A percentile compares a stretch with the other conserved stretches of the same genome.
Conservation (phyloP, 2,329 filamentous ascomycete species). For the Ascochyta rabiei region DNA sequence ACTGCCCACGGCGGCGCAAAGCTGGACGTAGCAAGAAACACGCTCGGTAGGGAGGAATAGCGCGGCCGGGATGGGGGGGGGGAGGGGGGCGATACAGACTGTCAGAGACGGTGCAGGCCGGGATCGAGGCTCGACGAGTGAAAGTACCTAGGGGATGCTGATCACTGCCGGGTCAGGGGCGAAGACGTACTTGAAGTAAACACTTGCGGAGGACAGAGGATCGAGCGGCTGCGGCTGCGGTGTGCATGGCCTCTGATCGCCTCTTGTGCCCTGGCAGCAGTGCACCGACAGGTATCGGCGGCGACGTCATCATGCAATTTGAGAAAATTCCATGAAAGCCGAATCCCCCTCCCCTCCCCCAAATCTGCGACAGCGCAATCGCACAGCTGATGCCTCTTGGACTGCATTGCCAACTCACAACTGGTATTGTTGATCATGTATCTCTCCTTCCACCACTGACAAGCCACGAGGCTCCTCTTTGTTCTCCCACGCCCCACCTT, state of each 20-base stretch:
- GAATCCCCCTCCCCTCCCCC: no score
- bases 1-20: constrained; percentile 6
- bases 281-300: constrained; percentile 10
- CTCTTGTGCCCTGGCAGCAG: constrained; percentile 14
- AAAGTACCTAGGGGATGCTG: constrained; percentile 25
- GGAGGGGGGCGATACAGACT: constrained; percentile 25
- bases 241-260: constrained; percentile 8
- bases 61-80: constrained; percentile 25
- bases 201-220: constrained; percentile 20
- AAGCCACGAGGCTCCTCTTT: background rate
- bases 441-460: background rate
- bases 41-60: constrained; percentile 27
- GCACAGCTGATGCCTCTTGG: constrained; percentile 3
- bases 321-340: constrained; percentile 14
- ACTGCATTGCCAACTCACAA: constrained; percentile 15
- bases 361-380: constrained; percentile 12
- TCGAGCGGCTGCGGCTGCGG: constrained; percentile 17
- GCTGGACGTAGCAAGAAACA: constrained; percentile 18
- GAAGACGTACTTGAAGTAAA: constrained; percentile 17
- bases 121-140: constrained; percentile 26
- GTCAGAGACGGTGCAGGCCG: constrained; percentile 19
- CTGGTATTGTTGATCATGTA: constrained; percentile 9
- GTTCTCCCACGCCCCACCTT: constrained; percentile 5
- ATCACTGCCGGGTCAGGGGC: constrained; percentile 36
- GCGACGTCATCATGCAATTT: constrained; percentile 16